Base-by-base conservation (phyloP, 2,329 filamentous ascomycete genomes). In the Thielaviopsis cerberus region DNA sequence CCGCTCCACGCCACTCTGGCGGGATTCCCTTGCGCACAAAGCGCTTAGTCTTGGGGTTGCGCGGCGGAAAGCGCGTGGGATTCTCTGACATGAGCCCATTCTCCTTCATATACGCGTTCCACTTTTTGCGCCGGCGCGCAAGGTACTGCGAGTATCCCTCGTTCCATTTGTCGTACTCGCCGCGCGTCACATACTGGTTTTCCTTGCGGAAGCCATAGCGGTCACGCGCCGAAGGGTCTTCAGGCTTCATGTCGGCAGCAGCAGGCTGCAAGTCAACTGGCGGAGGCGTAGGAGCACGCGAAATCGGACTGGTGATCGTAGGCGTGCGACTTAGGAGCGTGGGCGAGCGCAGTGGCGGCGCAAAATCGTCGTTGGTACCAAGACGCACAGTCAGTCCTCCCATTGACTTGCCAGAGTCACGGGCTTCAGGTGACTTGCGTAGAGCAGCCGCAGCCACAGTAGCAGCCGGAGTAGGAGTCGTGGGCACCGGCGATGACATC, bases 1-100 rank as follows among this genome's bases (percentile, higher is more conserved):
- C 91, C 5, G 87, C 85, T n/a, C 91, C 91, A 65, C 91, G 81
- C 82, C 89, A 94, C 63, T 95, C 88, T 0, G 90, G 88, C 2
- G 91, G 91, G 54, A 96, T 91, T 17, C 91, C 91, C 69, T 96
- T 97, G 55, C 90, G 82, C 54, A 95, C 80, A 67, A 92, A 96
- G 20, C 89, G 80, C 71, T 94, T 95, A 51, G 92, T 81, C 70
- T 94, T 94, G 52, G 83, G 80, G 54, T 82, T 87, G 57, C 83
- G 85, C 1, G 84, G 78, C 0, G 91, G 91, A 64, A 97, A 97
- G 1, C 81, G 78, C 41, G 79, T 81, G 1, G 88, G 90, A 3
- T 80, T 73, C 51, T 83, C 79, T 4, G 81, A 88, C 65, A 83
- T 78, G 24, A 95, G 72, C 1, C 83, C 83, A 63, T 82, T 83